A percentile compares a stretch with the other conserved stretches of the same genome.
Evolutionary conservation across 2,329 filamentous ascomycete genomes (phyloP).

Genomic region (Bertia moriformis): DNA sequence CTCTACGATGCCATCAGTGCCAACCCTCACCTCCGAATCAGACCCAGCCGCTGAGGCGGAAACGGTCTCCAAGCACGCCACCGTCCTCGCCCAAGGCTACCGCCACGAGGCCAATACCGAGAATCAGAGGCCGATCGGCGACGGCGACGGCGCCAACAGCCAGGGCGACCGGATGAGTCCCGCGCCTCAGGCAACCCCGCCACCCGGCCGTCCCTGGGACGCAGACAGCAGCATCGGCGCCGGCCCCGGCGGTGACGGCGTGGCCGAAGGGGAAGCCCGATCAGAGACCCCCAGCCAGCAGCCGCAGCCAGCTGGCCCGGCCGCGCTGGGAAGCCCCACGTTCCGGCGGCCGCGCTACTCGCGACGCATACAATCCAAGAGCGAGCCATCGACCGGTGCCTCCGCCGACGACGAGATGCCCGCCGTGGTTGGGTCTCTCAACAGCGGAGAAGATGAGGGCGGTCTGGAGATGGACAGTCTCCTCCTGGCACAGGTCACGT

Average conservation of each 20-base stretch:
- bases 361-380: conserved; percentile 30
- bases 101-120: too few species aligned
- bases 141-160: too few species aligned
- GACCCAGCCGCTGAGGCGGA: background rate
- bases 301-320: too few species aligned
- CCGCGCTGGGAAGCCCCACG: conserved; percentile 3
- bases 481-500: too few species aligned
- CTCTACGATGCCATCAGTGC: background rate
- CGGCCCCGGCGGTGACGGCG: conserved; percentile 7
- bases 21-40: background rate
- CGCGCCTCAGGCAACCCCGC: too few species aligned
- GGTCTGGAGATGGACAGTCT: too few species aligned
- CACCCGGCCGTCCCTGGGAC: background rate
- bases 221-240: background rate
- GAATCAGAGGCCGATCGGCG: too few species aligned
- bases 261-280: conserved; percentile 6
- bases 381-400: conserved; percentile 18
- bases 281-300: conserved; percentile 8
- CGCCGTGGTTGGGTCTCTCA: too few species aligned
- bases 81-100: too few species aligned
- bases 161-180: too few species aligned
- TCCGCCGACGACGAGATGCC: background rate
- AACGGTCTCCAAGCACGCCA: too few species aligned
- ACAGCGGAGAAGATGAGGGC: background rate
- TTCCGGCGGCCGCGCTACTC: conserved; percentile 22